phyloP scores from a whole-genome alignment of 345 rosid genomes.

The Rhodomyrtus tomentosa region DNA sequence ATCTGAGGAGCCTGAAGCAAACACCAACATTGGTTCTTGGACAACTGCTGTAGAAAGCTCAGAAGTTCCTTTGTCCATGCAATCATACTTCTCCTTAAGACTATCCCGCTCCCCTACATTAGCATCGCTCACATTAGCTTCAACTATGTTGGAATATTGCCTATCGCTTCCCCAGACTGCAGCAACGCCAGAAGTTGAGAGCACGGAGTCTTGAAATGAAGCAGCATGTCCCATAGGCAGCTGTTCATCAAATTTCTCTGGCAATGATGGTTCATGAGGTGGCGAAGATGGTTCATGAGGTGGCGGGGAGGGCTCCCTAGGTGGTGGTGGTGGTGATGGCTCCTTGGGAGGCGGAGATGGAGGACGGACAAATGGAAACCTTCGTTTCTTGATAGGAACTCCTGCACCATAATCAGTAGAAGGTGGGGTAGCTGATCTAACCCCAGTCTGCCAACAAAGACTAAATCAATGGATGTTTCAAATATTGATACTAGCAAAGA shows the following conservation, averaged over 20 bases:
- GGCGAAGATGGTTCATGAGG: slow-evolving; percentile 15
- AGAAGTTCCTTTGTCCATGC: neutral
- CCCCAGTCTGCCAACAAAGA: slow-evolving; percentile 37
- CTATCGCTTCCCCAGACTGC: neutral
- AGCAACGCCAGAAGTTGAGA: slow-evolving; percentile 3
- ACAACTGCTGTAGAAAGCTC: slow-evolving; percentile 11
- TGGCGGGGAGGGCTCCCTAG: neutral
- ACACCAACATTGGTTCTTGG: slow-evolving; percentile 14
- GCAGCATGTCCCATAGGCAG: slow-evolving; percentile 5
- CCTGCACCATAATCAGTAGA: slow-evolving; percentile 47
- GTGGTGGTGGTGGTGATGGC: neutral
- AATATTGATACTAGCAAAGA: neutral
- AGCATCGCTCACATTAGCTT: slow-evolving; percentile 1
- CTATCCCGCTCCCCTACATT: slow-evolving; percentile 3
- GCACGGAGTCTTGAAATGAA: slow-evolving; percentile 14
- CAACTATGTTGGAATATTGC: neutral
- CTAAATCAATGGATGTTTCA: slow-evolving; percentile 1
- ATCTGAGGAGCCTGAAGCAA: neutral
- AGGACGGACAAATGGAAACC: slow-evolving; percentile 29
- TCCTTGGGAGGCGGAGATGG: slow-evolving; percentile 31
- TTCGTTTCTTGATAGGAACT: slow-evolving; percentile 84
- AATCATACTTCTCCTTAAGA: neutral
- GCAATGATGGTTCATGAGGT: slow-evolving; percentile 16
- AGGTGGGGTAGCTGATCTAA: slow-evolving; percentile 23
- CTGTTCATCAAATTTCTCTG: slow-evolving; percentile 4